phyloP scores from a whole-genome alignment of 163 green algal genomes.

The Prototheca wickerhamii region DNA sequence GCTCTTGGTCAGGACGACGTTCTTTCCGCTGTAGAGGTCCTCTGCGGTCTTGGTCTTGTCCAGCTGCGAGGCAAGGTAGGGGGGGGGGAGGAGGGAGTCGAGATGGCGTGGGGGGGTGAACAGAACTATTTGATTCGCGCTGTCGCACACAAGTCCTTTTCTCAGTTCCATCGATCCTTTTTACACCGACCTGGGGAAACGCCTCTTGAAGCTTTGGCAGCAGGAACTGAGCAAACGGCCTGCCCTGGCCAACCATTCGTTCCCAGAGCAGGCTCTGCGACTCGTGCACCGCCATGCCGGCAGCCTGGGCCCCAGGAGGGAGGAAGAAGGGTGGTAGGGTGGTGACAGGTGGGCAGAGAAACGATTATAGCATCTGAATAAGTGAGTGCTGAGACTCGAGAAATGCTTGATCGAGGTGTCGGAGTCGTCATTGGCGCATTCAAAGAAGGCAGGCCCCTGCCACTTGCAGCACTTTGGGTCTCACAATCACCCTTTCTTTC shows the following conservation, averaged over 20 bases:
- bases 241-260: constrained; percentile 64
- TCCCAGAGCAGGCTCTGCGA: constrained; percentile 84
- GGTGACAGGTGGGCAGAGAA: no score
- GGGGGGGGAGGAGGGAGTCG: not conserved
- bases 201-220: constrained; percentile 33
- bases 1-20: constrained; percentile 49
- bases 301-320: constrained; percentile 18
- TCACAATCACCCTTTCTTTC: no score
- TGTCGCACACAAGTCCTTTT: no score
- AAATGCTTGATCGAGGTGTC: no score
- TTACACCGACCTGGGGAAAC: constrained; percentile 33
- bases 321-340: no score
- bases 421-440: no score
- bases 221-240: constrained; percentile 52
- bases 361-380: no score
- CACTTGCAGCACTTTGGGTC: no score
- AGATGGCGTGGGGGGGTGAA: not conserved
- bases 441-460: no score
- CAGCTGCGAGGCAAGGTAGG: constrained; percentile 1
- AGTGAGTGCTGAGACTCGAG: no score
- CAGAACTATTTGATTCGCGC: not conserved
- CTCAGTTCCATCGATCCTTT: no score
- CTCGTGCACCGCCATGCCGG: constrained; percentile 87
- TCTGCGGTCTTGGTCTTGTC: constrained; percentile 30
- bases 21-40: constrained; percentile 64